Conservation (phyloP, 2,329 filamentous ascomycete genomes). For the Pyricularia grisea region DNA sequence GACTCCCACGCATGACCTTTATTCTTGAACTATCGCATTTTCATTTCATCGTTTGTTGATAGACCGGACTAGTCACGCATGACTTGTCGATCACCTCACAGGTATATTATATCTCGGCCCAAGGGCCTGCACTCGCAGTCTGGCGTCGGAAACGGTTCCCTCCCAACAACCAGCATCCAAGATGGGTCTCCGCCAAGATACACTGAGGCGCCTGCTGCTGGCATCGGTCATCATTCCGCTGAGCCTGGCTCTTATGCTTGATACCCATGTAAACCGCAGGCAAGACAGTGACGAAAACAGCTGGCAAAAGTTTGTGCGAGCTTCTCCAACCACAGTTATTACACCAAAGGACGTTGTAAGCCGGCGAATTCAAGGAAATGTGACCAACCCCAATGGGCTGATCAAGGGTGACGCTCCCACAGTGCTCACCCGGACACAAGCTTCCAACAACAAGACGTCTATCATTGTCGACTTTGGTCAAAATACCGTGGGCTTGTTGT, state of each 20-base stretch:
- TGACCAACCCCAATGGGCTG: slow-evolving; percentile 27
- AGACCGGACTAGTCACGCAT: neutral
- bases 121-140: neutral
- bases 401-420: slow-evolving; percentile 18
- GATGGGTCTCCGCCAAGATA: neutral
- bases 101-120: neutral
- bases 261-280: neutral
- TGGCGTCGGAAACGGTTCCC: neutral
- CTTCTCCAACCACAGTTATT: slow-evolving; percentile 18
- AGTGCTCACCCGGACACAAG: slow-evolving; percentile 18
- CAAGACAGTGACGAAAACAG: slow-evolving; percentile 6
- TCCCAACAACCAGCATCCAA: neutral
- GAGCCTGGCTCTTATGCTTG: neutral
- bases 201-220: neutral
- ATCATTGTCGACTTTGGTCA: slow-evolving; percentile 41
- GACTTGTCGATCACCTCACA: neutral
- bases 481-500: slow-evolving; percentile 33
- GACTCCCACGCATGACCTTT: neutral
- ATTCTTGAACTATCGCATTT: neutral
- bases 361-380: slow-evolving; percentile 22
- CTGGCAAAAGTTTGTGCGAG: slow-evolving; percentile 30
- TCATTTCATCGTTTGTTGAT: neutral
- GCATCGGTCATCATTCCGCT: neutral
- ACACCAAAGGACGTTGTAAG: neutral
- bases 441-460: slow-evolving; percentile 18